A percentile compares a stretch with the other conserved stretches of the same genome.
Evolutionary conservation across 2,329 filamentous ascomycete genomes (phyloP).

Genomic region (Acarospora socialis): DNA sequence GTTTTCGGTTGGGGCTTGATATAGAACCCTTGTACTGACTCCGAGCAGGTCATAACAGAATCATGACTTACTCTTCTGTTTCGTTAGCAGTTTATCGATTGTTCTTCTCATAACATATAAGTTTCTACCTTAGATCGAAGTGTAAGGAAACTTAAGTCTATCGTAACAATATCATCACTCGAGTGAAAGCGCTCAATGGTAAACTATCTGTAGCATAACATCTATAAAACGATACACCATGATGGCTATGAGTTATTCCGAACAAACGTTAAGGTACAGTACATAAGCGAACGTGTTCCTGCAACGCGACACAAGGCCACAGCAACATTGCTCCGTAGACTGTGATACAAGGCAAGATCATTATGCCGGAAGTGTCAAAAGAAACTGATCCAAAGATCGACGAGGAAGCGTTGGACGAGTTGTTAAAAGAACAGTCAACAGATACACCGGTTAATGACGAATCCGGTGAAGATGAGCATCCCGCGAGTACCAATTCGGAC

Average conservation of each 20-base stretch:
- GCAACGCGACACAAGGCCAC: too few relatives aligned
- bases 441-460: constrained; percentile 28
- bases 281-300: too few relatives aligned
- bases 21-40: neutral
- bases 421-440: constrained; percentile 20
- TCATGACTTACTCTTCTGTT: constrained; percentile 52
- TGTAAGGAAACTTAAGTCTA: constrained; percentile 11
- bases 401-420: constrained; percentile 33
- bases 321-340: too few relatives aligned
- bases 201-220: too few relatives aligned
- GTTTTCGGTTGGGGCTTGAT: neutral
- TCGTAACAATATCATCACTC: too few relatives aligned
- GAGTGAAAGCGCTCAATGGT: too few relatives aligned
- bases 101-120: too few relatives aligned
- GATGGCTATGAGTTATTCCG: too few relatives aligned
- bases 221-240: too few relatives aligned
- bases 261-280: too few relatives aligned
- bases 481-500: constrained; percentile 16
- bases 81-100: constrained; percentile 50
- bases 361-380: constrained; percentile 50
- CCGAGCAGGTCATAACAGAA: constrained; percentile 49
- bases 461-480: constrained; percentile 27
- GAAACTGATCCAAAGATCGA: constrained; percentile 39
- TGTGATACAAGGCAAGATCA: too few relatives aligned
- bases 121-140: too few relatives aligned